Evolutionary conservation across 768 basidiomycete genomes (phyloP).

Genomic region (Lentinula guzmanii): DNA sequence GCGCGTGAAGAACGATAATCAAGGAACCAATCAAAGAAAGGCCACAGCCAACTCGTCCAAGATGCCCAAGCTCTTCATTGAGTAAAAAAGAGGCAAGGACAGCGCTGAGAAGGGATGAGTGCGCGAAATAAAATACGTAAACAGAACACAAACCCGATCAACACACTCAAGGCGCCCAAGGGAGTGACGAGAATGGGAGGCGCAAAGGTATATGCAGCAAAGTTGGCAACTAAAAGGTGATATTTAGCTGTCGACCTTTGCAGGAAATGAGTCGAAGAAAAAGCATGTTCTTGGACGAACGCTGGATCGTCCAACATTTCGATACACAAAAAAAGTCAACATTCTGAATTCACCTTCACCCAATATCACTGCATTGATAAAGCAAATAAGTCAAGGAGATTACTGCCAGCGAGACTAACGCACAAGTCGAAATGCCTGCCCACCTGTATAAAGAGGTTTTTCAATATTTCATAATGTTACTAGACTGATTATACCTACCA

Average conservation of each 20-base stretch:
- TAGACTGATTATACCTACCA: conserved; percentile 38
- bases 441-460: conserved; percentile 32
- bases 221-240: conserved; percentile 62
- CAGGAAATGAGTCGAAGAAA: neutral
- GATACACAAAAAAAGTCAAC: neutral
- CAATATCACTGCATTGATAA: conserved; percentile 60
- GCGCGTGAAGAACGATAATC: conserved; percentile 94
- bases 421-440: conserved; percentile 90
- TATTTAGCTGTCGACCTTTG: neutral
- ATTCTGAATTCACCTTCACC: conserved; percentile 68
- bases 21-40: conserved; percentile 82
- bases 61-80: conserved; percentile 88
- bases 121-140: neutral
- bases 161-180: conserved; percentile 91
- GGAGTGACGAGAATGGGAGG: conserved; percentile 98
- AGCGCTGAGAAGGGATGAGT: conserved; percentile 41
- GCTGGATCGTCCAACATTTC: no score
- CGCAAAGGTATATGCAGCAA: conserved; percentile 96
- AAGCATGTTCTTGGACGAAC: neutral
- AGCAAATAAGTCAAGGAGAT: conserved; percentile 8
- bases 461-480: neutral
- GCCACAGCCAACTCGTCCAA: conserved; percentile 84
- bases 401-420: conserved; percentile 27
- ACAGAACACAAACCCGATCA: conserved; percentile 74
- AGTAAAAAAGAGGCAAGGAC: conserved; percentile 91